Evolutionary conservation across 164 flowering plant species (phyloP), one percentile per base, ranked within the genome.

Genomic region (Macadamia tetraphylla): DNA sequence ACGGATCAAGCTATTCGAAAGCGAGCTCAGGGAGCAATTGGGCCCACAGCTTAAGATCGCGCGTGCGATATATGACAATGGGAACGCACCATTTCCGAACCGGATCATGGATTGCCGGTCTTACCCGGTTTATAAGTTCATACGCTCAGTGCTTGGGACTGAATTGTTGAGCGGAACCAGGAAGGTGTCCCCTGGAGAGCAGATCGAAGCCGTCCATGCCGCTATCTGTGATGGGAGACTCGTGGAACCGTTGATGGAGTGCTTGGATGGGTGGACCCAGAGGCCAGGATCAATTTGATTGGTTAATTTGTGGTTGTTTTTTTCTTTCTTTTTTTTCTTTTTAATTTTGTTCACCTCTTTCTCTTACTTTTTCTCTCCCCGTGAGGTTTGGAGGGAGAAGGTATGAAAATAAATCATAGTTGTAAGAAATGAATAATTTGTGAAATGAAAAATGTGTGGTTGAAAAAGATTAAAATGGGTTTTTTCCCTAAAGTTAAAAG

Each of bases 141-240:
- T 72, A 29, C 43, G 74, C 3, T 6, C 42, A n/a, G 74, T 66
- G 62, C 68, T 72, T 8, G 69, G 66, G n/a, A 72, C 74, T 29
- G 56, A 55, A 43, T 40, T 72, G 49, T 66, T 72, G 42, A 72
- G 66, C 13, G 69, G 69, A 32, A 55, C 70, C 5, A 60, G 49
- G 56, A 62, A 52, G n/a, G 70, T 66, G 29, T 60, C 70, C 6
- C 74, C 74, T 10, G 74, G 74, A 3, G 74, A 72, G 18, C 70
- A 72, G 44, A 72, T 72, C 43, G 74, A 72, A 46, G 66, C 70
- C 62, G 61, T 72, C 2, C 66, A 72, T 52, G 61, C 40, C 14
- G 74, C 70, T 13, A 67, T 72, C 43, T 60, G 74, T 30, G 74
- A 72, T 15, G 74, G 74, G 53, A 66, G 56, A 18, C 18, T 72